Base-by-base conservation (phyloP, 1,284 basidiomycete species). In the Cerioporus squamosus region DNA sequence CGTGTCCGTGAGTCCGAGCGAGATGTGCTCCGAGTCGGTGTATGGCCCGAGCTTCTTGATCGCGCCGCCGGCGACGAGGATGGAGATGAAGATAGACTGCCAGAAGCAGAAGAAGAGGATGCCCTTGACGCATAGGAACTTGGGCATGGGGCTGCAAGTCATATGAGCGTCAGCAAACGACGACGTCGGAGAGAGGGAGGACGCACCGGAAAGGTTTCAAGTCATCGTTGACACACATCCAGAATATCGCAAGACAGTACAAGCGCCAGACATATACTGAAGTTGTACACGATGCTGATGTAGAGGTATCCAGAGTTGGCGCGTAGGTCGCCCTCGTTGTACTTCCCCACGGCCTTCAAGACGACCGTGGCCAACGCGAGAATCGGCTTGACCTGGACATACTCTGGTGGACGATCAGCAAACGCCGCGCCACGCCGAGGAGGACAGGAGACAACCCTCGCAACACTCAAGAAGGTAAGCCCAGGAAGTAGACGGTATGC, bases 71-170 rank as follows among this genome's bases (percentile, higher is more conserved):
- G 95, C 90, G 42, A 98, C 97, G 20, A 98, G 83, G 66, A 95
- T 85, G 26, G 95, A 96, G 53, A 99, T 87, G 44, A 74, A 84
- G 44, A 98, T 86, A 15, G 90, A 86, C 72, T 99, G 97, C 97
- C 97, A 99, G 79, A 99, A 99, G 0, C 92, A 96, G 76, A 97
- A 97, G 81, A 98, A 98, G 44, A 99, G 83, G 65, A 99, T 96
- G 48, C 95, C 95, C 73, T 99, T 98, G 68, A 99, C 94, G 72
- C 95, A 98, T 23, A 99, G 86, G 75, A 99, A 99, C 74, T 98
- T 97, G 7, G 95, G 94, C 73, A 92, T 82, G 0, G 90, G 90
- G 39, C 88, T 89, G 18, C 8, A 6, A 17, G 46, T 15, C 15
- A n/a, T 14, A 29, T 60, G 10, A 59, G 39, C 44, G 36, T 2